phyloP scores from a whole-genome alignment of 768 basidiomycete species.

The Neoboletus subvelutipes region DNA sequence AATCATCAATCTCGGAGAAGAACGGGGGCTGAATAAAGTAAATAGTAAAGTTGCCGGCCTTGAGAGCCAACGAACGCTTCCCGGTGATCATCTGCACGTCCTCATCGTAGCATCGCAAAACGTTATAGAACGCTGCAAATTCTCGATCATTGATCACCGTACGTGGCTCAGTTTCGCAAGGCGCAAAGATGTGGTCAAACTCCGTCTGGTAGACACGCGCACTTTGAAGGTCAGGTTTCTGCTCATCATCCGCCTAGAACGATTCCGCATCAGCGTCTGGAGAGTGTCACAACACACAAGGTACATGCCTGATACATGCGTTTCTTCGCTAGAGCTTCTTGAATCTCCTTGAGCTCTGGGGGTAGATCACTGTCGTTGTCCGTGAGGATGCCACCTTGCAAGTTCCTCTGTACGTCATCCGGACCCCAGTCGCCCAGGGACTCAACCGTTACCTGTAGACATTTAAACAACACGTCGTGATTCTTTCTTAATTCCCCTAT shows the following conservation, averaged over 20 bases:
- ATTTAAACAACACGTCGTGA: neutral
- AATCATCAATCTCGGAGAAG: neutral
- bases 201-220: neutral
- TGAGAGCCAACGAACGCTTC: neutral
- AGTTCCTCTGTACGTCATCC: neutral
- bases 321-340: neutral
- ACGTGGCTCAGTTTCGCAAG: neutral
- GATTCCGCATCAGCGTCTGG: neutral
- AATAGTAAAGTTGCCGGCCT: slow-evolving; percentile 1
- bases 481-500: neutral
- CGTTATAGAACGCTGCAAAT: neutral
- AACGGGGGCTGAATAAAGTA: neutral
- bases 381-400: neutral
- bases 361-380: neutral
- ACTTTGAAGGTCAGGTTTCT: neutral
- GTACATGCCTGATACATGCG: neutral
- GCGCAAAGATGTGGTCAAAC: neutral
- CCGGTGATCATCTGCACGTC: accelerated
- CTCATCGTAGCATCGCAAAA: neutral
- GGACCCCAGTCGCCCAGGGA: neutral
- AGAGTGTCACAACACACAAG: neutral
- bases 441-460: neutral
- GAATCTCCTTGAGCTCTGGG: neutral
- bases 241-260: neutral
- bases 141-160: neutral